Evolutionary conservation across 257 asterid species (phyloP).

Genomic region (Buddleja alternifolia): DNA sequence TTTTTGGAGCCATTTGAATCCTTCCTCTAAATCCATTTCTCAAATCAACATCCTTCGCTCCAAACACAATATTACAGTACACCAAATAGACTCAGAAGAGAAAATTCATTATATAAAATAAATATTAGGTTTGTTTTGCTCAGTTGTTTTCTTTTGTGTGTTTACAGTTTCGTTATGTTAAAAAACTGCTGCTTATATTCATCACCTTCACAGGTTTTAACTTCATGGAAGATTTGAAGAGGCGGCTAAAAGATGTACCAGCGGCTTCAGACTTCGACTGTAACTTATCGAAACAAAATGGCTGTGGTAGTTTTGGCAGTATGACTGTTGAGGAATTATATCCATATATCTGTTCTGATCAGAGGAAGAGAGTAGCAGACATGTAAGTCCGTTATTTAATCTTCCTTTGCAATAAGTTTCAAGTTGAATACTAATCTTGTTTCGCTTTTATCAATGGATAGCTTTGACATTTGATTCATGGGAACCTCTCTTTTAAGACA

Average conservation of each 20-base stretch:
- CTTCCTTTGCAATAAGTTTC: not conserved
- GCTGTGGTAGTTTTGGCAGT: slow-evolving; percentile 37
- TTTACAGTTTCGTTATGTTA: not conserved
- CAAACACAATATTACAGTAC: too few relatives aligned
- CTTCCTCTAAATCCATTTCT: too few relatives aligned
- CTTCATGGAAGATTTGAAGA: slow-evolving; percentile 54
- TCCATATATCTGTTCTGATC: slow-evolving; percentile 46
- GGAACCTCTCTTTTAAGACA: not conserved
- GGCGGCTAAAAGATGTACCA: slow-evolving; percentile 42
- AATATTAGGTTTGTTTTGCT: too few relatives aligned
- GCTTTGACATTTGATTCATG: not conserved
- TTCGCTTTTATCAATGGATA: too few relatives aligned
- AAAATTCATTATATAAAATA: too few relatives aligned
- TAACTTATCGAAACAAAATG: slow-evolving; percentile 42
- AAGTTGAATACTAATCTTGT: slow-evolving; percentile 15
- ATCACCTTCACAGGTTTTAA: slow-evolving; percentile 38
- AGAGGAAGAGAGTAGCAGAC: slow-evolving; percentile 48
- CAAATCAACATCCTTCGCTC: too few relatives aligned
- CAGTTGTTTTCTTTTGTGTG: not conserved
- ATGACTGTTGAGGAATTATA: slow-evolving; percentile 52
- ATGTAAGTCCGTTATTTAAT: slow-evolving; percentile 45
- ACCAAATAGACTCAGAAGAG: too few relatives aligned
- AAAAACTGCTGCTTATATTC: slow-evolving; percentile 1
- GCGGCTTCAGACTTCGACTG: slow-evolving; percentile 32
- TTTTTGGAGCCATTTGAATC: too few relatives aligned